A percentile compares a stretch with the other conserved stretches of the same genome.
phyloP scores from a whole-genome alignment of 441 rosid genomes.

The Hura crepitans region DNA sequence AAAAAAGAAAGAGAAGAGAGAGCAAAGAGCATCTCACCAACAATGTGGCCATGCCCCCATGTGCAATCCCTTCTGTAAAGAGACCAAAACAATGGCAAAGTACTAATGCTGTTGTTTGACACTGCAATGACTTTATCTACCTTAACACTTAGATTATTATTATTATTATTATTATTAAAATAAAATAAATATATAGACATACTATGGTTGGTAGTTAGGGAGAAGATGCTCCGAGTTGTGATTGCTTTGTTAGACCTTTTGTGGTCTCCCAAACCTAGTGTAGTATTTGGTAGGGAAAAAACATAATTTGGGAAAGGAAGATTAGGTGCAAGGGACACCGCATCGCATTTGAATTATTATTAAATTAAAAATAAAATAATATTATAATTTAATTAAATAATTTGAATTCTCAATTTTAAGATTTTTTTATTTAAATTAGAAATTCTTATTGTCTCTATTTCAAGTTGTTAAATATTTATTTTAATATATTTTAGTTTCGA shows the following conservation, averaged over 20 bases:
- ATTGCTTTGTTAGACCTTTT: slow-evolving; percentile 41
- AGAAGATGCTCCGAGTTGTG: slow-evolving; percentile 40
- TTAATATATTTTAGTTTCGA: no score
- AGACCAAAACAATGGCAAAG: slow-evolving; percentile 32
- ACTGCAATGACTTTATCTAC: slow-evolving; percentile 52
- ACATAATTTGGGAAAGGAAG: not conserved
- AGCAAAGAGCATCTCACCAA: slow-evolving; percentile 61
- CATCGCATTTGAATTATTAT: no score
- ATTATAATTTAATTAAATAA: no score
- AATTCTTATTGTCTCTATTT: no score
- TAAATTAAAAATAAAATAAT: no score
- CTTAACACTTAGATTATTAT: slow-evolving; percentile 14
- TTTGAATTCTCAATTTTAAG: no score
- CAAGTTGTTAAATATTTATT: no score
- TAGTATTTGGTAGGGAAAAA: not conserved
- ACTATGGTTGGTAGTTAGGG: slow-evolving; percentile 76
- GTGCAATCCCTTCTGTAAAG: slow-evolving; percentile 96
- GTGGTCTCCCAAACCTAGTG: slow-evolving; percentile 29
- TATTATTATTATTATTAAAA: slow-evolving; percentile 18
- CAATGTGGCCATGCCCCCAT: slow-evolving; percentile 66
- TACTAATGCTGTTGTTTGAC: slow-evolving; percentile 45
- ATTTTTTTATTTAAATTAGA: no score
- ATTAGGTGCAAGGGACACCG: no score
- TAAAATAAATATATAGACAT: slow-evolving; percentile 24
- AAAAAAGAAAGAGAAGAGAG: slow-evolving; percentile 29